Evolutionary conservation across 2,329 filamentous ascomycete genomes (phyloP).

Genomic region (Diaporthe sp.): DNA sequence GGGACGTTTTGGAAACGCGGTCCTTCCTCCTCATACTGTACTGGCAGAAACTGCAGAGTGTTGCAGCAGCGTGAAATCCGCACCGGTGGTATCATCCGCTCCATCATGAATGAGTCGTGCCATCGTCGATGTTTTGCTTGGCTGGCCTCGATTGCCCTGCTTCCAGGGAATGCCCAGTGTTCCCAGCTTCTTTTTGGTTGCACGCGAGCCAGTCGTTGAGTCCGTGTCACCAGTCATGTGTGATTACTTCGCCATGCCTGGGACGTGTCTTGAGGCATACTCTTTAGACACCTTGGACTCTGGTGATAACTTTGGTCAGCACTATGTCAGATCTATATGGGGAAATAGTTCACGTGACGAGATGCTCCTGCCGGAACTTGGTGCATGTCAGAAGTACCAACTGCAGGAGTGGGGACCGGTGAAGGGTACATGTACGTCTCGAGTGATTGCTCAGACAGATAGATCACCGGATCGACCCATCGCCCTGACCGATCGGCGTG

Average conservation of each 20-base stretch:
- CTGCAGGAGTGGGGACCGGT: slow-evolving; percentile 15
- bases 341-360: neutral
- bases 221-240: neutral
- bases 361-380: neutral
- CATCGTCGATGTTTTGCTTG: slow-evolving; percentile 13
- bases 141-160: neutral
- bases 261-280: slow-evolving; percentile 22
- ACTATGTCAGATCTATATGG: neutral
- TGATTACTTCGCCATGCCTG: slow-evolving; percentile 8
- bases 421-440: neutral
- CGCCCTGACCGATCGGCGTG: neutral
- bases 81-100: slow-evolving; percentile 12
- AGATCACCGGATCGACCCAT: slow-evolving; percentile 2
- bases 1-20: neutral
- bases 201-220: neutral
- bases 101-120: slow-evolving; percentile 24
- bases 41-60: neutral
- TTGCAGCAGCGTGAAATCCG: neutral
- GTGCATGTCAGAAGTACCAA: neutral
- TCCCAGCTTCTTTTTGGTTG: neutral
- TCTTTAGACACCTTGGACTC: slow-evolving; percentile 22
- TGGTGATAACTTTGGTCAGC: neutral
- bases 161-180: neutral
- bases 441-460: neutral
- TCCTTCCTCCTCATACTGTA: neutral